Conservation (phyloP, 768 basidiomycete genomes). For the Sarcomyxa edulis region DNA sequence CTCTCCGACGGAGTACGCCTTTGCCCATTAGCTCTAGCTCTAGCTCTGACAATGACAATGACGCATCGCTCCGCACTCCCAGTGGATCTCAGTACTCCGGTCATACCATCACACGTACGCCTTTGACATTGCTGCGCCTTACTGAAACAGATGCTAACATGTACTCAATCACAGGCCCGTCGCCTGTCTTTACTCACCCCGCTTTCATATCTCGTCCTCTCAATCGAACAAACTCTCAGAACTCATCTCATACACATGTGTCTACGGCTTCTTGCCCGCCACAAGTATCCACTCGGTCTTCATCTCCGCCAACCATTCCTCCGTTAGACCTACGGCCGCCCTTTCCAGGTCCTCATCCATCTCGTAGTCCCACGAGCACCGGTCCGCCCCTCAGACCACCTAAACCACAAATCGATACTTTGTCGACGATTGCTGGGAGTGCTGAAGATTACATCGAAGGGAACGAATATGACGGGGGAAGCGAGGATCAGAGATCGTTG, state of each 20-base stretch:
- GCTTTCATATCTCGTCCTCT: constrained; percentile 58
- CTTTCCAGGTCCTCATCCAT: constrained; percentile 37
- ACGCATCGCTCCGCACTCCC: constrained; percentile 19
- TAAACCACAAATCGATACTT: constrained; percentile 19
- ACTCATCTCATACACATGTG: constrained; percentile 54
- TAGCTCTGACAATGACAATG: constrained; percentile 5
- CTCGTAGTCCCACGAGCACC: constrained; percentile 14
- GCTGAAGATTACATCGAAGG: constrained; percentile 23
- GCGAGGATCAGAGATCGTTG: constrained; percentile 39
- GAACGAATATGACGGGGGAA: constrained; percentile 18
- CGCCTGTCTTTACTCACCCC: constrained; percentile 41
- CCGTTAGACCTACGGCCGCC: constrained; percentile 55
- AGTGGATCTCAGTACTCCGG: constrained; percentile 33
- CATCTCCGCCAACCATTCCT: constrained; percentile 45
- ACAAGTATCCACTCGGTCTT: constrained; percentile 13
- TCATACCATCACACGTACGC: constrained; percentile 42
- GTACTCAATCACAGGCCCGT: constrained; percentile 36
- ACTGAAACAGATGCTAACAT: constrained; percentile 4
- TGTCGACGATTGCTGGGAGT: constrained; percentile 38
- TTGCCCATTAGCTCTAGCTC: constrained; percentile 21
- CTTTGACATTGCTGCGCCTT: background rate
- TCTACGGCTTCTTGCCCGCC: constrained; percentile 40
- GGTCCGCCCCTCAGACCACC: constrained; percentile 23
- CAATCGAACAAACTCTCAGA: constrained; percentile 61
- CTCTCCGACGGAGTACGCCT: constrained; percentile 26